Conservation (phyloP, 208 protist species). For the Wallacemonas sp. region DNA sequence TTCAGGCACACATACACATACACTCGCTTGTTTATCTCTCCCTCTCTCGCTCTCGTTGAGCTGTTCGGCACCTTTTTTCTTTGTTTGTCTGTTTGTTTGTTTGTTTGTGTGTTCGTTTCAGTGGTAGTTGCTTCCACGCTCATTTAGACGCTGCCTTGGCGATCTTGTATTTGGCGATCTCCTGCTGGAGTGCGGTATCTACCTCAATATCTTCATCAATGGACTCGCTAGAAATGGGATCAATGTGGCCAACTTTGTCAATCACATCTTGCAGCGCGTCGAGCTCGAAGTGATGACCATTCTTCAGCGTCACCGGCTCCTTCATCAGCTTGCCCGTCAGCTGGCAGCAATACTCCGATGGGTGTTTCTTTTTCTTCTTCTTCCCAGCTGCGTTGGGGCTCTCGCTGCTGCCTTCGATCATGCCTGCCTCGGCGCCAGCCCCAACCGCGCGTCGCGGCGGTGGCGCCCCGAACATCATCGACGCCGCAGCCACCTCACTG, state of each 20-base stretch:
- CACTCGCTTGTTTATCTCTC: neutral
- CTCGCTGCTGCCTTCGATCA: neutral
- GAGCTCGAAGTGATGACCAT: conserved; percentile 79
- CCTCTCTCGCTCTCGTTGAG: neutral
- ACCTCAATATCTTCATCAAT: conserved; percentile 71
- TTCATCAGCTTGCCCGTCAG: conserved; percentile 89
- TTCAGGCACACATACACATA: neutral
- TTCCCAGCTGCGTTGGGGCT: conserved; percentile 6
- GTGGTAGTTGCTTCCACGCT: neutral
- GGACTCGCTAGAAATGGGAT: conserved; percentile 74
- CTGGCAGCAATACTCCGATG: conserved; percentile 71
- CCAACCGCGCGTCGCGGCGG: neutral
- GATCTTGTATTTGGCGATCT: conserved; percentile 80
- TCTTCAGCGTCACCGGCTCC: conserved; percentile 79
- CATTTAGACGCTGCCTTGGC: conserved; percentile 38
- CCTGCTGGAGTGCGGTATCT: conserved; percentile 72
- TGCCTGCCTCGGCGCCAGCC: neutral
- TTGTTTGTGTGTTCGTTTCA: conserved; percentile 6
- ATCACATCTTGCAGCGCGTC: conserved; percentile 77
- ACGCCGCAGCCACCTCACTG: conserved; percentile 40
- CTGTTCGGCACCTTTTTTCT: too few species aligned
- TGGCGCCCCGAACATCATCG: conserved; percentile 15
- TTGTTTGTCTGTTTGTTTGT: neutral
- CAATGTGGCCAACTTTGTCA: conserved; percentile 81
- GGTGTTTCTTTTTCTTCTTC: conserved; percentile 64